Conservation (phyloP, 495 filamentous ascomycete species). For the Hypoxylon cercidicola region DNA sequence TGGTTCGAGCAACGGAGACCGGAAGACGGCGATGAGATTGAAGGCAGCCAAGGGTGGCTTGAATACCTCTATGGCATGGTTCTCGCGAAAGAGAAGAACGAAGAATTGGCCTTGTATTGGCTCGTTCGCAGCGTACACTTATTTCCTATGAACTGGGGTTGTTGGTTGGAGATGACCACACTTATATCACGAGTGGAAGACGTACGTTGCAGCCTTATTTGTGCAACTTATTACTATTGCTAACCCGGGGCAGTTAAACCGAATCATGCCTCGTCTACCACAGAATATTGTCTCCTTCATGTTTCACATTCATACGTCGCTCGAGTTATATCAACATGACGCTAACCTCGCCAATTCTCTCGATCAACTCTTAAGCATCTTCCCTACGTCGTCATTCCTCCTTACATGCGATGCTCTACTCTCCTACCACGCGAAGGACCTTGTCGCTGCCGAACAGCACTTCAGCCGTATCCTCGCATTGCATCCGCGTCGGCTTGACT, state of each 20-base stretch:
- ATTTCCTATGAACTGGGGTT: slow-evolving; percentile 95
- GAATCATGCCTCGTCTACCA: slow-evolving; percentile 69
- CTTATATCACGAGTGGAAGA: slow-evolving; percentile 81
- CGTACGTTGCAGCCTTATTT: slow-evolving; percentile 58
- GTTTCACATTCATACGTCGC: slow-evolving; percentile 88
- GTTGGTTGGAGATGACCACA: slow-evolving; percentile 90
- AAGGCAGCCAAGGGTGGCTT: slow-evolving; percentile 86
- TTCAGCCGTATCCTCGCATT: slow-evolving; percentile 82
- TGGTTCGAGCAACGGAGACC: slow-evolving; percentile 75
- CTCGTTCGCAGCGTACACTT: slow-evolving; percentile 84
- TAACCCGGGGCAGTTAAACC: slow-evolving; percentile 56
- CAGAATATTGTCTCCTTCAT: slow-evolving; percentile 92
- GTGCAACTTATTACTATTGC: not conserved
- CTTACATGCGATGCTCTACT: slow-evolving; percentile 89
- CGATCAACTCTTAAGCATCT: slow-evolving; percentile 80
- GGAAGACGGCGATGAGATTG: slow-evolving; percentile 64
- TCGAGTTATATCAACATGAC: slow-evolving; percentile 89
- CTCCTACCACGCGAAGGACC: slow-evolving; percentile 94
- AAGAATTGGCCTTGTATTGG: slow-evolving; percentile 81
- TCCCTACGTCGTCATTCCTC: slow-evolving; percentile 86
- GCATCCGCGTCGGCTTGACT: slow-evolving; percentile 89
- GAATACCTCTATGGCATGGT: slow-evolving; percentile 95
- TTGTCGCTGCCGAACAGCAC: slow-evolving; percentile 82
- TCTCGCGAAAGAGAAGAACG: slow-evolving; percentile 89
- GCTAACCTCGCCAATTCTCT: slow-evolving; percentile 76